These are phyloP conservation scores for Wickerhamomyces bisporus DNA, from an alignment of 805 yeast genomes.

Conservation along the genomic window DNA sequence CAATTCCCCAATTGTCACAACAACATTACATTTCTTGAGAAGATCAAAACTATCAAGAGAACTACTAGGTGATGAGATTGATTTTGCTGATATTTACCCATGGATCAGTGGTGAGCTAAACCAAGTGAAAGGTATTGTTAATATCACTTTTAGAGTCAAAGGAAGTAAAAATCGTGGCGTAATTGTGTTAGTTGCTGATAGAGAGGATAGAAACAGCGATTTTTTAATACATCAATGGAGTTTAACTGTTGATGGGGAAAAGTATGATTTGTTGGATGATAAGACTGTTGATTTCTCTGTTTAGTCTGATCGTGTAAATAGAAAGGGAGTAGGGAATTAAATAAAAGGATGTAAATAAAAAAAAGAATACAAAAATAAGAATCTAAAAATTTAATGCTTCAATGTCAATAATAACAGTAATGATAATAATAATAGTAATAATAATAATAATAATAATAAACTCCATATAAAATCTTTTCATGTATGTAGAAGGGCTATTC, in stretches of 20 bases:
- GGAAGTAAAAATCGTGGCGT: conserved; percentile 60
- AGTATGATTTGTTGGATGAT: conserved; percentile 46
- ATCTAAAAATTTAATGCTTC: too few relatives aligned
- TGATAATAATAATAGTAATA: too few relatives aligned
- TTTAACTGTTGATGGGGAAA: conserved; percentile 40
- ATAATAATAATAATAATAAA: too few relatives aligned
- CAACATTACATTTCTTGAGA: conserved; percentile 80
- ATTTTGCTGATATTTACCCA: conserved; percentile 70
- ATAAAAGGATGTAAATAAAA: too few relatives aligned
- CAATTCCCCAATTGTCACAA: conserved; percentile 81
- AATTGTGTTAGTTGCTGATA: conserved; percentile 63
- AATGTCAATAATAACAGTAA: too few relatives aligned
- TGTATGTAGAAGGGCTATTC: too few relatives aligned
- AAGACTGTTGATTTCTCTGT: conserved; percentile 28
- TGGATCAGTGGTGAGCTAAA: conserved; percentile 87
- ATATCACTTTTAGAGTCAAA: conserved; percentile 62
- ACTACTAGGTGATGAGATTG: conserved; percentile 68
- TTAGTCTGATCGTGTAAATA: too few relatives aligned
- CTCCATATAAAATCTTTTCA: too few relatives aligned
- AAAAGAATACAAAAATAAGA: too few relatives aligned
- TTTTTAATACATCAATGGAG: conserved; percentile 63
- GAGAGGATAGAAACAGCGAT: conserved; percentile 52
- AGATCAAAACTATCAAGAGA: conserved; percentile 62
- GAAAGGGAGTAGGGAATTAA: too few relatives aligned
- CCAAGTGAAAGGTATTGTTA: conserved; percentile 75